Evolutionary conservation across 208 protist genomes (phyloP).

Genomic region (Trypanosoma vivax): DNA sequence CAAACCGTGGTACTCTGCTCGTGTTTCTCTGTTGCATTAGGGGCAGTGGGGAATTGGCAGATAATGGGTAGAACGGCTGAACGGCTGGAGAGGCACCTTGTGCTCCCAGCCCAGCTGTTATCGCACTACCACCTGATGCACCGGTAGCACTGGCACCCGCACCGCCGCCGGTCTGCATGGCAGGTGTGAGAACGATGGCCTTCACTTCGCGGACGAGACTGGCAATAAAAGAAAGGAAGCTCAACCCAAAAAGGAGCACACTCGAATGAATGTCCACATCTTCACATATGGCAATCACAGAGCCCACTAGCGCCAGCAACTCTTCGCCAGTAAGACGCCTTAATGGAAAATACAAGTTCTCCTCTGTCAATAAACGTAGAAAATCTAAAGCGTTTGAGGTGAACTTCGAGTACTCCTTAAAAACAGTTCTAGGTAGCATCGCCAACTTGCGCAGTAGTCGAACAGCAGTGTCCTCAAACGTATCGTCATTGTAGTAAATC

Average conservation of each 20-base stretch:
- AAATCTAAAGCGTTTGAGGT: slow-evolving; percentile 45
- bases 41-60: background rate
- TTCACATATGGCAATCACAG: slow-evolving; percentile 55
- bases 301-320: slow-evolving; percentile 49
- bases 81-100: background rate
- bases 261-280: slow-evolving; percentile 51
- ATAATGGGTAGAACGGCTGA: background rate
- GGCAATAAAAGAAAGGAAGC: slow-evolving; percentile 74
- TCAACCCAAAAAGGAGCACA: slow-evolving; percentile 50
- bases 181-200: slow-evolving; percentile 29
- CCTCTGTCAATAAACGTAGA: slow-evolving; percentile 59
- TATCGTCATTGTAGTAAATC: slow-evolving; percentile 78
- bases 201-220: slow-evolving; percentile 67
- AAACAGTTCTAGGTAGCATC: slow-evolving; percentile 46
- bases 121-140: too few relatives aligned
- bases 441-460: slow-evolving; percentile 58
- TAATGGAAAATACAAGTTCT: slow-evolving; percentile 61
- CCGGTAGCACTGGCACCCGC: slow-evolving; percentile 13
- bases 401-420: slow-evolving; percentile 66
- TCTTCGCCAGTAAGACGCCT: slow-evolving; percentile 45
- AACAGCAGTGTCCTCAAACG: slow-evolving; percentile 66
- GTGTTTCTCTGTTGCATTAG: background rate
- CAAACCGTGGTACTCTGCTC: slow-evolving; percentile 11
- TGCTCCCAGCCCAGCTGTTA: too few relatives aligned
- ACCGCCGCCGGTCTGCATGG: slow-evolving; percentile 2